A percentile compares a stretch with the other conserved stretches of the same genome.
phyloP scores from a whole-genome alignment of 768 basidiomycete genomes.

The Inosperma sp. region DNA sequence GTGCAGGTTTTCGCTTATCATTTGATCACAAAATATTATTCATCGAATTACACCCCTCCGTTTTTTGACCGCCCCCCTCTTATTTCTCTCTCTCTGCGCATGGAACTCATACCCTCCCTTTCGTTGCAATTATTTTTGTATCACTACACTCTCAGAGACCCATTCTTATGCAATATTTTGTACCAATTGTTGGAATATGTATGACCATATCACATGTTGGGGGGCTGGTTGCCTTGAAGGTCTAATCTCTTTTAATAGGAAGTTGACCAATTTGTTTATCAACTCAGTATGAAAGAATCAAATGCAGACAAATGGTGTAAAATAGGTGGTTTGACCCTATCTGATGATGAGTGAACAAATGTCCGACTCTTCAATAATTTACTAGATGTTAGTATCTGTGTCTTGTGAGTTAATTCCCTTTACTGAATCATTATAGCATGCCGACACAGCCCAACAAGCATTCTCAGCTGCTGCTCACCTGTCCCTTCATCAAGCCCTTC shows the following conservation, averaged over 20 bases:
- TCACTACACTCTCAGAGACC: too few species aligned
- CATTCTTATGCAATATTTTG: too few species aligned
- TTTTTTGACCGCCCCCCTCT: too few species aligned
- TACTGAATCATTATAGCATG: slow-evolving; percentile 1
- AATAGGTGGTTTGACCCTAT: not conserved
- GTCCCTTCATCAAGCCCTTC: slow-evolving; percentile 22
- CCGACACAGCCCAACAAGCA: slow-evolving; percentile 14
- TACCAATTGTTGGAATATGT: too few species aligned
- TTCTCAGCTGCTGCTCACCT: slow-evolving; percentile 15
- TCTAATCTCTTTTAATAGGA: not conserved
- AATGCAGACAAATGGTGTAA: not conserved
- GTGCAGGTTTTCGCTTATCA: too few species aligned
- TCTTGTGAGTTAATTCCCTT: not conserved
- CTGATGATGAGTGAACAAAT: not conserved
- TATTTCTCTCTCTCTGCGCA: too few species aligned
- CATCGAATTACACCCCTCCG: too few species aligned
- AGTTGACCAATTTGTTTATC: not conserved
- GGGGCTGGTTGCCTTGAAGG: too few species aligned
- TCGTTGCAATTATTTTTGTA: too few species aligned
- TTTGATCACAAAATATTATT: too few species aligned
- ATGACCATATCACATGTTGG: too few species aligned
- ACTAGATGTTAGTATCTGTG: not conserved
- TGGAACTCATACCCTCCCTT: too few species aligned
- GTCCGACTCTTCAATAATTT: not conserved
- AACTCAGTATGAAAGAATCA: not conserved